Base-by-base conservation (phyloP, 257 asterid species). In the Fraxinus americana region DNA sequence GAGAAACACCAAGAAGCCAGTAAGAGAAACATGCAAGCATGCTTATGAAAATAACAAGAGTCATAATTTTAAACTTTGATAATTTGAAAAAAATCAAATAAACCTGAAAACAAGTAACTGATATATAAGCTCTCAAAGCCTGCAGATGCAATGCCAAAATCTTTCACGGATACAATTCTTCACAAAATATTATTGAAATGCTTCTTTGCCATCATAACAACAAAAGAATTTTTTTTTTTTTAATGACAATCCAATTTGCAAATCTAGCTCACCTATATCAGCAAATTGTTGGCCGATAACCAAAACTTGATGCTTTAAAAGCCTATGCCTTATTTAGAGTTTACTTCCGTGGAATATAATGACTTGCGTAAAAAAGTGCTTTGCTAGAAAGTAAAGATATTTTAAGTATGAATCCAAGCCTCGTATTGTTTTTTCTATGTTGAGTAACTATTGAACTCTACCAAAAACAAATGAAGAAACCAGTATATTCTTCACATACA, bases 1-100 rank as follows among this genome's bases (percentile, higher is more conserved):
- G 90, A 79, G 76, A 43, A 43, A 43, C 52, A 0, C 52, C 52
- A 43, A 12, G 52, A 70, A 88, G 73, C 68, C 54, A 67, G 69
- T 21, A 73, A 63, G 69, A 63, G 69, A 63, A 23, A 71, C 67
- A 77, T 57, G 67, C 41, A 17, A 75, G 72, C 75, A 30, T 61
- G 67, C 30, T 36, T 7, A 78, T 13, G 76, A 76, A 71, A 73
- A 32, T 30, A 36, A 67, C 75, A 41, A 43, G 19, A 71, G n/a
- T 63, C 71, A 61, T 23, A 70, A 27, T 25, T 25, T 63, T 23
- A 63, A 63, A 11, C 19, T 11, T 25, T 12, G 14, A 9, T 63
- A 23, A 2, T 21, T 21, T 21, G 12, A 6, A 9, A 61, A 63
- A 19, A 19, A 57, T 57, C 67, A 57, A 19, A 57, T 25, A 71